Base-by-base conservation (phyloP, 257 asterid genomes). In the Plantago ovata region DNA sequence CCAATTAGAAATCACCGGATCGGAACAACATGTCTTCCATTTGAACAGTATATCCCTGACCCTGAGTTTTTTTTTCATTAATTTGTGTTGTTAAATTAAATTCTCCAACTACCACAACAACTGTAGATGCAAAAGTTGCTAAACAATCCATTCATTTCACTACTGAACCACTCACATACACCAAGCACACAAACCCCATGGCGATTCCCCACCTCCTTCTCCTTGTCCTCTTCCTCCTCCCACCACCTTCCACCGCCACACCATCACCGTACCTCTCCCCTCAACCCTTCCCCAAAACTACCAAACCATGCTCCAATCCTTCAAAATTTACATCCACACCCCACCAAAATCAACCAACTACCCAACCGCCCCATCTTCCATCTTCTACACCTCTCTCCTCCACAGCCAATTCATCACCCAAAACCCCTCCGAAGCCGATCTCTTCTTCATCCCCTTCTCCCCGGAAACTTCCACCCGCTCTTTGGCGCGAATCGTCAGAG, bases 381-480 rank as follows among this genome's bases (percentile, higher is more conserved):
- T 74, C 72, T 88, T 92, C 81, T 71, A 81, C 79, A 53, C 16
- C 33, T 74, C 80, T 13, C 92, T 92, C 55, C 67, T 63, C 69
- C 75, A 69, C 69, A 84, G 91, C 78, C 63, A 44, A 0, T 88
- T 89, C 39, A 36, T 79, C 69, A 93, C 95, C 47, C 69, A 33
- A 6, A 56, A 84, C 63, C 81, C 97, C 33, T 47, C 73, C 16
- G 67, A 82, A 61, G 98, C 97, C 40, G 83, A 93, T 66, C 94
- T 93, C 58, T 84, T 80, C 75, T 78, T 82, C 76, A 64, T 93
- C 7, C 96, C 95, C 14, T 76, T 89, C 70, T 74, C 95, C 41
- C 84, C 86, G 15, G 81, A 61, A 59, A 50, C 73, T 60, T 60
- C 97, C 73, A 60, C 71, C 61, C 97, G 95, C 70, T 64, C 95